Conservation (phyloP, 2,329 filamentous ascomycete genomes). For the Talaromyces pinophilus region DNA sequence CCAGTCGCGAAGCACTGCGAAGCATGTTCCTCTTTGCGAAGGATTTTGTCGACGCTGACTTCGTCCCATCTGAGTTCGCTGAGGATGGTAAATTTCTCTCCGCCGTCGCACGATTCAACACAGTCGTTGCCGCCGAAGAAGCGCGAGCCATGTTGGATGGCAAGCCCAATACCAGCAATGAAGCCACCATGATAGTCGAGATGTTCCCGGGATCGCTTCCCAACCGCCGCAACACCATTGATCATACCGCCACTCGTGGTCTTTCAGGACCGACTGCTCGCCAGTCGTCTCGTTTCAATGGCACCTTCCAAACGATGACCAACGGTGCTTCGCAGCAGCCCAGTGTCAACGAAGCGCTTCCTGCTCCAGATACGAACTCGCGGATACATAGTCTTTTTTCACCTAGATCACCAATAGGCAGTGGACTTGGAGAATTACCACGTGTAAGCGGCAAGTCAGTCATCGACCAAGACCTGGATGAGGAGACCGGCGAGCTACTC, state of each 20-base stretch:
- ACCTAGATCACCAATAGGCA: conserved; percentile 61
- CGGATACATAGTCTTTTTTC: conserved; percentile 61
- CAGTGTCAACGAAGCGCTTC: conserved; percentile 55
- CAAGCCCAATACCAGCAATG: conserved; percentile 62
- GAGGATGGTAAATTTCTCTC: conserved; percentile 60
- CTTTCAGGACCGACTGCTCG: conserved; percentile 43
- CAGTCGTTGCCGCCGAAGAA: conserved; percentile 59
- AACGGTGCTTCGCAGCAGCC: conserved; percentile 44
- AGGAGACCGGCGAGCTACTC: conserved; percentile 63
- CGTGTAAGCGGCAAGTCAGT: conserved; percentile 62
- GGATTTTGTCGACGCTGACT: conserved; percentile 61
- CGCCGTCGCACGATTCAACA: conserved; percentile 61
- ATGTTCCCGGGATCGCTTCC: conserved; percentile 50
- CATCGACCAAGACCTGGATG: conserved; percentile 65
- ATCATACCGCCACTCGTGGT: conserved; percentile 46
- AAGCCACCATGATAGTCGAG: conserved; percentile 60
- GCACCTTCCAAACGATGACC: conserved; percentile 60
- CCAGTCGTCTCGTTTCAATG: conserved; percentile 62
- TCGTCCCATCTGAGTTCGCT: conserved; percentile 56
- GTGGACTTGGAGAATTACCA: conserved; percentile 54
- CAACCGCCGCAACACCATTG: conserved; percentile 55
- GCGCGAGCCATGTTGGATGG: conserved; percentile 61
- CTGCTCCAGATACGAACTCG: conserved; percentile 52
- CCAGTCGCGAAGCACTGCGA: conserved; percentile 58
- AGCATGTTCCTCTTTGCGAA: conserved; percentile 67